Percentiles rank a stretch among this genome's conserved stretches.
Conservation (phyloP, 495 filamentous ascomycete genomes). For the Neurospora africana region DNA sequence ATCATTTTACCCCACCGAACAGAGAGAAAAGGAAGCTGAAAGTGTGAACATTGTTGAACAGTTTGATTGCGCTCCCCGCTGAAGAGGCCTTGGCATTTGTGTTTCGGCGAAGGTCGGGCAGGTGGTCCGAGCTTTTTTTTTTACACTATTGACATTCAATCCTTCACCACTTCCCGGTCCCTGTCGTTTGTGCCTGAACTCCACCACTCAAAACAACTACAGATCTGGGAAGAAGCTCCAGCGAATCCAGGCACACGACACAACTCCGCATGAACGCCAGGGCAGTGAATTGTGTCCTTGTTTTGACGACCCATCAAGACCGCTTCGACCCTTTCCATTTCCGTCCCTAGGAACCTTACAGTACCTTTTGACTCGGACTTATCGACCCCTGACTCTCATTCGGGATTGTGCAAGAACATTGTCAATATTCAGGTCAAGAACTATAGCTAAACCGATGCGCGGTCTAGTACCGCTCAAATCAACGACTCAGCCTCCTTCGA, state of each 20-base stretch:
- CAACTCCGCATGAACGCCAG: neutral
- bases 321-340: neutral
- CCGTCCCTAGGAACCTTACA: neutral
- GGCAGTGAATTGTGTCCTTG: neutral
- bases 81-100: neutral
- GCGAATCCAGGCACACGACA: neutral
- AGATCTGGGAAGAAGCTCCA: neutral
- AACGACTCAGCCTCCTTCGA: neutral
- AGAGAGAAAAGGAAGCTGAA: neutral
- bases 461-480: neutral
- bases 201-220: neutral
- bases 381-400: neutral
- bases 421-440: too few relatives aligned
- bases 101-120: neutral
- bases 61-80: neutral
- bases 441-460: neutral
- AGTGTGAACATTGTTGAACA: neutral
- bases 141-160: neutral
- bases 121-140: neutral
- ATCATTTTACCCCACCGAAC: neutral
- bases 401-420: neutral
- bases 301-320: neutral
- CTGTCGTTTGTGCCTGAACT: neutral
- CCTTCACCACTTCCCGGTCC: neutral
- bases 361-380: neutral